Percentiles rank a stretch among this genome's conserved stretches.
Evolutionary conservation across 176 grass and related monocot species (phyloP).

Genomic region (Calamus simplicifolius): DNA sequence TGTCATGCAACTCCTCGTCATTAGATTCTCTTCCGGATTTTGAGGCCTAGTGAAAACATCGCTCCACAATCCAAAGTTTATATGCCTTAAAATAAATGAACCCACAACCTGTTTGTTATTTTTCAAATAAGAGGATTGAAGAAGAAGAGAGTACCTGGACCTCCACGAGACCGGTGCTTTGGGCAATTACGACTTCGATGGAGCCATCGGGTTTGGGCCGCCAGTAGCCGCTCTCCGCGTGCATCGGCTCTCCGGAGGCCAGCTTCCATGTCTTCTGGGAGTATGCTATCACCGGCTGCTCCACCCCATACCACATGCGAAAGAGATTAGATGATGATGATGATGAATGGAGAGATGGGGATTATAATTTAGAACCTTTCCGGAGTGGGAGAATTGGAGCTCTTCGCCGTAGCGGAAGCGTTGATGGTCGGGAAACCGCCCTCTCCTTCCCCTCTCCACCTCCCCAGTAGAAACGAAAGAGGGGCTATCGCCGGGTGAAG

Average conservation of each 20-base stretch:
- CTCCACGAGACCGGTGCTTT: conserved; percentile 80
- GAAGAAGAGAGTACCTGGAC: conserved; percentile 38
- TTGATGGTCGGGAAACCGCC: conserved; percentile 73
- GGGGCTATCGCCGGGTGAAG: conserved; percentile 56
- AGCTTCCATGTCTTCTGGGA: conserved; percentile 81
- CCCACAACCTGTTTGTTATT: too few relatives aligned
- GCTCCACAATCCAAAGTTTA: too few relatives aligned
- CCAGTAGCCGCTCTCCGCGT: conserved; percentile 90
- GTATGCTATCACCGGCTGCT: conserved; percentile 79
- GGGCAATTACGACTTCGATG: conserved; percentile 68
- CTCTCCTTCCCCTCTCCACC: conserved; percentile 73
- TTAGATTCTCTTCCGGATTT: too few relatives aligned
- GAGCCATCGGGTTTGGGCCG: conserved; percentile 56
- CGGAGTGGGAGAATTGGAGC: conserved; percentile 77
- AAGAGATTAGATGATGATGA: neutral
- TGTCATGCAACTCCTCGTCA: too few relatives aligned
- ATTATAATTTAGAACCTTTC: conserved; percentile 38
- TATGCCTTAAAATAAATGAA: too few relatives aligned
- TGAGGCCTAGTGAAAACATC: too few relatives aligned
- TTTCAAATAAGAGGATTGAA: too few relatives aligned
- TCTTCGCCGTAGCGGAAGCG: conserved; percentile 92
- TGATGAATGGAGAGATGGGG: neutral
- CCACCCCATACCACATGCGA: neutral
- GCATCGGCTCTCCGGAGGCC: conserved; percentile 73
- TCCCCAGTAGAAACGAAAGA: conserved; percentile 55